Conservation (phyloP, 2,329 filamentous ascomycete genomes). For the Diaporthe capsici region DNA sequence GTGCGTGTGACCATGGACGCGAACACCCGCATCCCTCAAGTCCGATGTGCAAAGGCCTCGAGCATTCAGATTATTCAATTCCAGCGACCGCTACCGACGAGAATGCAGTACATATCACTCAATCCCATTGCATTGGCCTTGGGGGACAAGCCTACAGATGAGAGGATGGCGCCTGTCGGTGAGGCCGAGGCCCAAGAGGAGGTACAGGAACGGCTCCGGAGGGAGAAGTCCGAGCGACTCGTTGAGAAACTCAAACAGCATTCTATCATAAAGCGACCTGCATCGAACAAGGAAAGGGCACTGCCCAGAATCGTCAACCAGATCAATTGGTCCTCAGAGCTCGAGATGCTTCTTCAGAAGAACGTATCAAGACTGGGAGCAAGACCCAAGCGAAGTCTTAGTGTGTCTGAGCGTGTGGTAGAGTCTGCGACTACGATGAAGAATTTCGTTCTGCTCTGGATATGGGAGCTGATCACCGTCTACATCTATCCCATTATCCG, state of each 20-base stretch:
- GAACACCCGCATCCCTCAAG: slow-evolving; percentile 72
- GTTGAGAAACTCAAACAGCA: slow-evolving; percentile 91
- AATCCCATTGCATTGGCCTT: slow-evolving; percentile 90
- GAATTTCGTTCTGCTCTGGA: slow-evolving; percentile 77
- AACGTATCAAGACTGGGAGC: slow-evolving; percentile 90
- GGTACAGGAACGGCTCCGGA: slow-evolving; percentile 69
- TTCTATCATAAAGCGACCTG: slow-evolving; percentile 81
- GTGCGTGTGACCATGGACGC: slow-evolving; percentile 72
- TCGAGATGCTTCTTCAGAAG: slow-evolving; percentile 87
- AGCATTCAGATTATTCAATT: slow-evolving; percentile 92
- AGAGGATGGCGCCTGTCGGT: slow-evolving; percentile 53
- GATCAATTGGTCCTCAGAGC: slow-evolving; percentile 95
- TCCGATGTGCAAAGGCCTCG: slow-evolving; percentile 79
- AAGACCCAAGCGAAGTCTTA: slow-evolving; percentile 85
- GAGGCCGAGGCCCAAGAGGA: slow-evolving; percentile 82
- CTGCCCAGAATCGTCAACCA: slow-evolving; percentile 89
- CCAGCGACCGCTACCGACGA: slow-evolving; percentile 84
- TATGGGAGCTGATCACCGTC: slow-evolving; percentile 79
- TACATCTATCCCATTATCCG: slow-evolving; percentile 86
- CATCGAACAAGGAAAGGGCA: slow-evolving; percentile 86
- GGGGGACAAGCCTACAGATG: slow-evolving; percentile 73
- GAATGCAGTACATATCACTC: slow-evolving; percentile 97
- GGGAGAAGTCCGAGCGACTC: slow-evolving; percentile 74
- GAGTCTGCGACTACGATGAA: slow-evolving; percentile 91
- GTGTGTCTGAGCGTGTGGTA: slow-evolving; percentile 93